phyloP scores from a whole-genome alignment of 139 green algal species.

The Parachlorella kessleri region DNA sequence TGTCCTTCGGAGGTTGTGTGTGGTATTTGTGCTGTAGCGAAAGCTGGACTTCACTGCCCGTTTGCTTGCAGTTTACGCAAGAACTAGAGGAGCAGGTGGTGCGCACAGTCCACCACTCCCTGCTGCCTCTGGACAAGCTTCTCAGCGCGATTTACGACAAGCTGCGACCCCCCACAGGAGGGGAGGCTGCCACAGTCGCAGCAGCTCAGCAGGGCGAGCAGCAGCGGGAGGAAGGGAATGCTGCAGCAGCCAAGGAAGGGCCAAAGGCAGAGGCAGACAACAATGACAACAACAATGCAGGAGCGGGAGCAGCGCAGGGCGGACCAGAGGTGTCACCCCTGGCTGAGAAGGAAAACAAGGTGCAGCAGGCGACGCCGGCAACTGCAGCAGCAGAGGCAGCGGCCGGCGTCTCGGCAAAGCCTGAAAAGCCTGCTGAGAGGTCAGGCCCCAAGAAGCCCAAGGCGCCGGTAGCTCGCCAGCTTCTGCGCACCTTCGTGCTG shows the following conservation, averaged over 20 bases:
- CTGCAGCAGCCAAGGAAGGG: not conserved
- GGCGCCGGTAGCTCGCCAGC: constrained; percentile 5
- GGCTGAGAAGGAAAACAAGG: constrained; percentile 27
- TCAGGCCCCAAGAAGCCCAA: constrained; percentile 7
- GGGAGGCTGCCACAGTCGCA: not conserved
- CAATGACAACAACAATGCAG: not conserved
- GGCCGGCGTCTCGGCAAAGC: not conserved
- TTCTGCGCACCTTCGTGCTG: constrained; percentile 26
- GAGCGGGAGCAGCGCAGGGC: not conserved
- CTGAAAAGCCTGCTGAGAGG: not conserved
- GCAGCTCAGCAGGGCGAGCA: not conserved
- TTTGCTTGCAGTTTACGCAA: constrained; percentile 23
- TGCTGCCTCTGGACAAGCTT: constrained; percentile 4
- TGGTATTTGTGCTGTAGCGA: too few relatives aligned
- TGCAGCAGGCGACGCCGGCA: not conserved
- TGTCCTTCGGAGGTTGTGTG: too few relatives aligned
- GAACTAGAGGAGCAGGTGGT: constrained; percentile 25
- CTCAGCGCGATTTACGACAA: constrained; percentile 2
- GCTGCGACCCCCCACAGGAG: not conserved
- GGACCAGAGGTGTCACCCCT: too few relatives aligned
- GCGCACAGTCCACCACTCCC: constrained; percentile 22
- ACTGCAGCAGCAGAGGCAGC: not conserved
- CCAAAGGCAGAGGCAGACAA: not conserved
- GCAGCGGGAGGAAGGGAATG: not conserved
- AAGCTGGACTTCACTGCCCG: too few relatives aligned